A percentile compares a stretch with the other conserved stretches of the same genome.
Evolutionary conservation across 1,139 yeast genomes (phyloP).

Genomic region (Komagataea norvegica): DNA sequence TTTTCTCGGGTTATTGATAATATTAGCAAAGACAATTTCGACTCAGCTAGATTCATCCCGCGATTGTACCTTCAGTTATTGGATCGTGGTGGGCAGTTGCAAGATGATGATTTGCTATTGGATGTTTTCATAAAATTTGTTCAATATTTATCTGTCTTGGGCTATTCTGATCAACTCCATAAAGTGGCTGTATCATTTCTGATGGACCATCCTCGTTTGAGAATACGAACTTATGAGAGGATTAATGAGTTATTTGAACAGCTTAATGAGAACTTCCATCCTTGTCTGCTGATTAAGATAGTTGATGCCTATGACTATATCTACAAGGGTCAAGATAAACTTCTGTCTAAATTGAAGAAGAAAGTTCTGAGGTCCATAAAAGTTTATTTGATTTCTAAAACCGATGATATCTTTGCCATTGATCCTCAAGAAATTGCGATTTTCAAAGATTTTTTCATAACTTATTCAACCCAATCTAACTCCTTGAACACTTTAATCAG

Average conservation of each 20-base stretch:
- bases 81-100: conserved; percentile 1
- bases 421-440: conserved; percentile 7
- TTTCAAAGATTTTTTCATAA: conserved; percentile 1
- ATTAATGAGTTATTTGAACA: neutral
- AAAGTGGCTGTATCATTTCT: conserved; percentile 10
- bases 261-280: conserved; percentile 6
- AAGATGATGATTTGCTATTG: conserved; percentile 7
- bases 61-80: conserved; percentile 19
- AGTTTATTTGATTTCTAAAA: neutral
- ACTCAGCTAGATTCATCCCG: conserved; percentile 23
- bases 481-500: neutral
- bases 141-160: conserved; percentile 14
- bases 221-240: neutral
- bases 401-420: conserved; percentile 8
- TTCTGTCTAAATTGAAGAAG: neutral
- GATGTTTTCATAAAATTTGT: conserved; percentile 14
- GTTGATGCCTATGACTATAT: conserved; percentile 4
- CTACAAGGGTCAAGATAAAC: neutral
- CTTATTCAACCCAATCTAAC: neutral
- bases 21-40: conserved; percentile 15
- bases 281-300: conserved; percentile 9
- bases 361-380: neutral
- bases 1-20: conserved; percentile 11
- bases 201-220: conserved; percentile 2
- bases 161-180: conserved; percentile 17